Base-by-base conservation (phyloP, 164 flowering plant genomes). In the Litsea cubeba region DNA sequence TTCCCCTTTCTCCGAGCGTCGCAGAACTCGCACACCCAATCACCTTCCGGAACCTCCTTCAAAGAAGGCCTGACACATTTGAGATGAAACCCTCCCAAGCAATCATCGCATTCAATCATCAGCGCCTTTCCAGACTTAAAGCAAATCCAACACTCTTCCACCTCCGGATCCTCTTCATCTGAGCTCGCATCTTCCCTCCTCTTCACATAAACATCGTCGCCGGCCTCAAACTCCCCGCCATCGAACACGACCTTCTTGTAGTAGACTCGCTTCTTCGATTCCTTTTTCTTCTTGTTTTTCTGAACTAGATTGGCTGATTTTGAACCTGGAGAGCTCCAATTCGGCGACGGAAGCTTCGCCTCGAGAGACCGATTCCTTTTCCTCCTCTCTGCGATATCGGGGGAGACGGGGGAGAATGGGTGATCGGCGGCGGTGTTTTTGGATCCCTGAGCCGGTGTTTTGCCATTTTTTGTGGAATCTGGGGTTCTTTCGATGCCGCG, bases 81-180 rank as follows among this genome's bases (percentile, higher is more conserved):
- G 83, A 93, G 85, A 75, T 95, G 99, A 85, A 90, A 95, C 58
- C 98, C 99, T 66, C 90, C 87, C 72, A 95, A 81, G 72, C 98
- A 95, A 80, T 84, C 90, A 75, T 93, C 99, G 75, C 99, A 95
- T 81, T 93, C 99, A 70, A 95, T 83, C 98, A 91, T 93, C 71
- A 91, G 77, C 18, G 81, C 79, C 30, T 57, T 85, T 50, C 97
- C 97, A 5, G 81, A 68, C 77, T 83, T 87, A 62, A 90, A 93
- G 73, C 99, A 95, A 50, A 93, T 76, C 75, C 85, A 83, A 71
- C 98, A 95, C 50, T 93, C 93, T 84, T 95, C 99, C 65, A 84
- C 78, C 79, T 95, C 97, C 0, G 87, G 87, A 71, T 85, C 90
- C 67, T 95, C 99, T 17, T 82, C 83, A 30, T 93, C 99, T 0